Conservation (phyloP, 2,329 filamentous ascomycete genomes). For the Scleromitrula shiraiana region DNA sequence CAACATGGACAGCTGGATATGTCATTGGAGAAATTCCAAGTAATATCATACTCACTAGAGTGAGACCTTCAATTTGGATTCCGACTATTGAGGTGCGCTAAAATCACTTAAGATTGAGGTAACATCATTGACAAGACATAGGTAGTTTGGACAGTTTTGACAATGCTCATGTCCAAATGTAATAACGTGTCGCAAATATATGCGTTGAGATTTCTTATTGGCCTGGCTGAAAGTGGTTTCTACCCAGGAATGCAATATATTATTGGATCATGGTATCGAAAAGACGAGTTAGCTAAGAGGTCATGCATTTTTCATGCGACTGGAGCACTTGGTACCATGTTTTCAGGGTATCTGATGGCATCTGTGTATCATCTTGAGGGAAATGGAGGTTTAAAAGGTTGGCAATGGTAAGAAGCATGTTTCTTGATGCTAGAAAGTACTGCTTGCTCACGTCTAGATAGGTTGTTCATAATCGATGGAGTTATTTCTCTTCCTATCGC, state of each 20-base stretch:
- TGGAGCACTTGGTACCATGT: constrained; percentile 44
- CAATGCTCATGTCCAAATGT: constrained; percentile 1
- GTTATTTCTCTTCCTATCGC: constrained; percentile 29
- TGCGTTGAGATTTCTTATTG: constrained; percentile 33
- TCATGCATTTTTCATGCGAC: constrained; percentile 51
- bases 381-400: constrained; percentile 32
- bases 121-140: background rate
- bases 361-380: constrained; percentile 36
- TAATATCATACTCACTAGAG: constrained; percentile 41
- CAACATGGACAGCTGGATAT: constrained; percentile 36
- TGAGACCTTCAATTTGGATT: constrained; percentile 9
- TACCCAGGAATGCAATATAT: constrained; percentile 46
- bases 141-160: constrained; percentile 7
- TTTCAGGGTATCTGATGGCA: constrained; percentile 37
- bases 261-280: constrained; percentile 48
- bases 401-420: constrained; percentile 21
- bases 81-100: constrained; percentile 1
- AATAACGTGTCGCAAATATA: constrained; percentile 30
- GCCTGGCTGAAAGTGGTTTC: constrained; percentile 44
- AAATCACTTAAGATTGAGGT: background rate
- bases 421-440: background rate
- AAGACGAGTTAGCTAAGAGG: constrained; percentile 33
- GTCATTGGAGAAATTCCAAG: constrained; percentile 43
- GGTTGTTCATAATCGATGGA: constrained; percentile 36
- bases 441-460: constrained; percentile 10